A percentile compares a stretch with the other conserved stretches of the same genome.
These are phyloP conservation scores for Simmondsia chinensis DNA, from an alignment of 148 eudicot species.

Conservation along the genomic window DNA sequence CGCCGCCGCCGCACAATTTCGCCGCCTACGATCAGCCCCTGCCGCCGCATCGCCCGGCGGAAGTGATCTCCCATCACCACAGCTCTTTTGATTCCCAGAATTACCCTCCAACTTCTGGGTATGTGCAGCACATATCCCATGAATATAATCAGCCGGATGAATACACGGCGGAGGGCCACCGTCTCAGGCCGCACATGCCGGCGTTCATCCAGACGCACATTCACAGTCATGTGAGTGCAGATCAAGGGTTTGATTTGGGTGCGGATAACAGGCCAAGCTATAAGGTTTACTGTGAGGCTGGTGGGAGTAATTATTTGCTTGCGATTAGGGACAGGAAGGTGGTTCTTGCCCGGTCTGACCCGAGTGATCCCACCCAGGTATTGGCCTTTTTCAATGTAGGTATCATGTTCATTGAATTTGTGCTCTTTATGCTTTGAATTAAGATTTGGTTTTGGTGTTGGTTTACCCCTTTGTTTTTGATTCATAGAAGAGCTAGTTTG, in stretches of 20 bases:
- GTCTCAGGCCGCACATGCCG: constrained; percentile 42
- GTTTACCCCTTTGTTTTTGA: not conserved
- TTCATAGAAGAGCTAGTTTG: not conserved
- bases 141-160: not conserved
- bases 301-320: constrained; percentile 40
- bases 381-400: not conserved
- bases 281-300: constrained; percentile 49
- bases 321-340: constrained; percentile 62
- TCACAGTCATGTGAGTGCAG: constrained; percentile 7
- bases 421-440: not conserved
- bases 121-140: constrained; percentile 22
- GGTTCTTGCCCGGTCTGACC: constrained; percentile 47
- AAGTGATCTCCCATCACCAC: constrained; percentile 12
- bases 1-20: constrained; percentile 12
- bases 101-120: constrained; percentile 19
- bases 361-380: constrained; percentile 67
- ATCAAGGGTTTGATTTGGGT: constrained; percentile 1
- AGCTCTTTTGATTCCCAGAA: constrained; percentile 7
- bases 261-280: constrained; percentile 31
- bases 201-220: constrained; percentile 22
- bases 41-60: constrained; percentile 4
- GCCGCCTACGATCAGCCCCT: constrained; percentile 12
- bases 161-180: constrained; percentile 13
- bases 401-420: not conserved
- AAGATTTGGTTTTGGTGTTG: not conserved